Conservation (phyloP, 2,329 filamentous ascomycete species). For the Plectosphaerella sp. region DNA sequence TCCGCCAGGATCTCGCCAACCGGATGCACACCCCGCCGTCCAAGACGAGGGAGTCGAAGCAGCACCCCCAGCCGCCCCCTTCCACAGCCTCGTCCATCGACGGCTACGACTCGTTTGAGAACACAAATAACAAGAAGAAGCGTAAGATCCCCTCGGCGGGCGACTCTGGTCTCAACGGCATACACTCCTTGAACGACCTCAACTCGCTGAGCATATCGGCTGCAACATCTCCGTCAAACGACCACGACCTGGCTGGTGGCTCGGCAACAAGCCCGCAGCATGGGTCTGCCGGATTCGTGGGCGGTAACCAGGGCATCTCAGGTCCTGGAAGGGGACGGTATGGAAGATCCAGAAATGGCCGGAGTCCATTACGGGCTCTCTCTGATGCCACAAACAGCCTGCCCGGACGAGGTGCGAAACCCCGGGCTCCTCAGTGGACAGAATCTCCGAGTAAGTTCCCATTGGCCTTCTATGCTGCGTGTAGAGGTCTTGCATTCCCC, state of each 20-base stretch:
- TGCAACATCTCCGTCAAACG: constrained; percentile 26
- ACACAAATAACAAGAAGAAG: constrained; percentile 99
- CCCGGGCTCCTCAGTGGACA: constrained; percentile 39
- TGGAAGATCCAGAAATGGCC: constrained; percentile 59
- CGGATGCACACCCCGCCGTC: constrained; percentile 35
- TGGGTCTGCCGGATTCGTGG: constrained; percentile 45
- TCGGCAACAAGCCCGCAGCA: constrained; percentile 28
- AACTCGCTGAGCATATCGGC: constrained; percentile 20
- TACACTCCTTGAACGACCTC: constrained; percentile 30
- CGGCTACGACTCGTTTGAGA: constrained; percentile 96
- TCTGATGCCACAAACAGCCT: constrained; percentile 55
- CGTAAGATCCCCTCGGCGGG: constrained; percentile 92
- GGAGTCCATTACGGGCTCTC: constrained; percentile 58
- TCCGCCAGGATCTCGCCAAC: constrained; percentile 37
- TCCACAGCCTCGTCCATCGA: constrained; percentile 72
- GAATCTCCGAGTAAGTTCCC: constrained; percentile 39
- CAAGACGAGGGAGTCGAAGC: constrained; percentile 40
- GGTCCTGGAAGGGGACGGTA: constrained; percentile 82
- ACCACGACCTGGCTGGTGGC: constrained; percentile 23
- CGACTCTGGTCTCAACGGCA: constrained; percentile 44
- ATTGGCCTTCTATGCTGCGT: not conserved
- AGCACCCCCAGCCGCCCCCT: constrained; percentile 50
- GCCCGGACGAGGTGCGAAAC: constrained; percentile 43
- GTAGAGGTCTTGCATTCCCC: not conserved
- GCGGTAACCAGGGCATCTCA: constrained; percentile 55